These are phyloP conservation scores for Lodderomyces jiufengensis DNA, from an alignment of 1,139 yeast species.

Conservation along the genomic window DNA sequence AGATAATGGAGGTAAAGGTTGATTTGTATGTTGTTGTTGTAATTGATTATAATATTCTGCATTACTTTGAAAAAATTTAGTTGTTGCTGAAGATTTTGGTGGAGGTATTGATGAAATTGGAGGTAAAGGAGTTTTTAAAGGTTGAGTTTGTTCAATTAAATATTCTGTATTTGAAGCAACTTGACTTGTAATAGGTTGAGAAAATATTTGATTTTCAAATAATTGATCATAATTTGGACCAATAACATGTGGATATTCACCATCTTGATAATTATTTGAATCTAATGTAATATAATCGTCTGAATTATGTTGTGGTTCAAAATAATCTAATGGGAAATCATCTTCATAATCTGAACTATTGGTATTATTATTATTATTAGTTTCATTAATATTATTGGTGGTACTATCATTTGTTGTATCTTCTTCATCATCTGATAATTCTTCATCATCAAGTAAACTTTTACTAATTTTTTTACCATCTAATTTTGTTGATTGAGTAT, in stretches of 20 bases:
- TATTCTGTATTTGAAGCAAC: constrained; percentile 41
- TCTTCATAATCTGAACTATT: constrained; percentile 39
- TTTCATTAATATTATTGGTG: neutral
- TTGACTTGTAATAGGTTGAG: constrained; percentile 20
- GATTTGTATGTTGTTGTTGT: constrained; percentile 15
- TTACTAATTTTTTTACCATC: too few relatives aligned
- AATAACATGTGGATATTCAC: constrained; percentile 19
- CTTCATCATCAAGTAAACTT: too few relatives aligned
- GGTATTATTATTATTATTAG: constrained; percentile 6
- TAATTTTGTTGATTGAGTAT: too few relatives aligned
- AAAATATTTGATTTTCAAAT: constrained; percentile 17
- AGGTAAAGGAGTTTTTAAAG: constrained; percentile 26
- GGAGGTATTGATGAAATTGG: constrained; percentile 14
- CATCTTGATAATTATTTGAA: constrained; percentile 24
- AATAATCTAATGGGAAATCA: constrained; percentile 69
- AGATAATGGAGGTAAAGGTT: constrained; percentile 12
- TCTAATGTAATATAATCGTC: constrained; percentile 38
- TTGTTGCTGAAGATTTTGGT: constrained; percentile 5
- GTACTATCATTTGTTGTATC: neutral
- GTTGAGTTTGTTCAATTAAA: constrained; percentile 47
- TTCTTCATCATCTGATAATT: too few relatives aligned
- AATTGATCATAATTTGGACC: constrained; percentile 28
- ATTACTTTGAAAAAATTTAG: neutral
- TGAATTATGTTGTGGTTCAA: constrained; percentile 23
- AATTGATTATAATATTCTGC: constrained; percentile 2